phyloP scores from a whole-genome alignment of 192 early-diverging fungal species.

The Coemansia sp. region DNA sequence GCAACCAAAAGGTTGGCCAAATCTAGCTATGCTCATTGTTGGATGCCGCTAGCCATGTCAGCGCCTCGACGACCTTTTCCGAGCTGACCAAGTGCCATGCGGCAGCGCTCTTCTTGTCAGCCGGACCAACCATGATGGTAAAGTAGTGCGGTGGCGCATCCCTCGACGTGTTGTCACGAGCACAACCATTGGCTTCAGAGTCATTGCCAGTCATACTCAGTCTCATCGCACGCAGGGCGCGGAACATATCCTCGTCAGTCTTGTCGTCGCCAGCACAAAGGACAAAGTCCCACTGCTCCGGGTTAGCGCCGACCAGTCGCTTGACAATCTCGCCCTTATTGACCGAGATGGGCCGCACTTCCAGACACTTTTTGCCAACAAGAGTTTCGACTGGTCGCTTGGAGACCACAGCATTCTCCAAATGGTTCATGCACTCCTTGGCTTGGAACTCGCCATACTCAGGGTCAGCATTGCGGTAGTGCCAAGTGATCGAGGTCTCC shows the following conservation, averaged over 20 bases:
- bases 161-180: not conserved
- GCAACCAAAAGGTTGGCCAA: not conserved
- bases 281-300: slow-evolving; percentile 82
- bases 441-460: slow-evolving; percentile 95
- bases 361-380: slow-evolving; percentile 95
- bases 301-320: slow-evolving; percentile 62
- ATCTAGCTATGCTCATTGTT: not conserved
- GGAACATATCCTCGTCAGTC: slow-evolving; percentile 99
- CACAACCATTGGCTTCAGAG: not conserved
- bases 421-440: slow-evolving; percentile 95
- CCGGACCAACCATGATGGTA: slow-evolving; percentile 78
- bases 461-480: slow-evolving; percentile 94
- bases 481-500: slow-evolving; percentile 92
- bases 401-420: slow-evolving; percentile 89
- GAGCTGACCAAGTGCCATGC: slow-evolving; percentile 74
- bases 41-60: slow-evolving; percentile 25
- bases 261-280: slow-evolving; percentile 96
- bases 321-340: slow-evolving; percentile 99
- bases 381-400: slow-evolving; percentile 93
- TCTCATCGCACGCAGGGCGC: slow-evolving; percentile 57
- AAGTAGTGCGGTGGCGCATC: slow-evolving; percentile 58
- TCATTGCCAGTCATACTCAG: slow-evolving; percentile 18
- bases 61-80: slow-evolving; percentile 35
- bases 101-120: slow-evolving; percentile 86
- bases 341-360: slow-evolving; percentile 87